Base-by-base conservation (phyloP, 2,329 filamentous ascomycete genomes). In the Fusarium ambrosium region DNA sequence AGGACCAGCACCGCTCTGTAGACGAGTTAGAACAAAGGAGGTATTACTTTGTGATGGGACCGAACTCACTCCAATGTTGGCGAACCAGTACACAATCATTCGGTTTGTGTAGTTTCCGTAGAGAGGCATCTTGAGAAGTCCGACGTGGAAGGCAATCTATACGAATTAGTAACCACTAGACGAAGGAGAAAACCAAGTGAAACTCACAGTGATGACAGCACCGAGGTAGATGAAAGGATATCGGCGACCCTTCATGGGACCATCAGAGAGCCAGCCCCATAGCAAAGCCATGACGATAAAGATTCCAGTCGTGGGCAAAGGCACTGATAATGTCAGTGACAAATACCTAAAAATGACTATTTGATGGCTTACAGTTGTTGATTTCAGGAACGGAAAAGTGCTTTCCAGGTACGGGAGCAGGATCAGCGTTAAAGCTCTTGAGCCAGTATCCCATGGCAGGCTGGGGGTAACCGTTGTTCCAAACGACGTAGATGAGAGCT, bases 221-320 rank as follows among this genome's bases (percentile, higher is more conserved):
- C 75, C 75, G 0, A 55, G 53, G 45, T 77, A 70, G n/a, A 77
- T 77, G 27, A 77, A 77, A 2, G 70, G 72, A 67, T 71, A 73
- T 11, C 72, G 70, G 16, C 32, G 36, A 14, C 74, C 74, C 8
- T 62, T 45, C 3, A 72, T 1, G 2, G 66, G 70, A 4, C 74
- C 74, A 51, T 77, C 75, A 2, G 75, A 77, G 11, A 77, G 64
- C 74, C 74, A 77, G 0, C 36, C 74, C 75, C 75, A 77, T 6
- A 39, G 18, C 3, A 61, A 41, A 20, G 55, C 70, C 68, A 77
- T 68, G 4, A 70, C 75, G 8, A 77, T 70, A 16, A 77, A 74
- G 16, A 77, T 77, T 9, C 56, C 74, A 2, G 70, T 75, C 0
- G 74, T 67, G 2, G 75, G 72, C 2, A 77, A 48, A 4, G 75